Conservation (phyloP, 2,329 filamentous ascomycete genomes). For the Podosphaera aphanis region DNA sequence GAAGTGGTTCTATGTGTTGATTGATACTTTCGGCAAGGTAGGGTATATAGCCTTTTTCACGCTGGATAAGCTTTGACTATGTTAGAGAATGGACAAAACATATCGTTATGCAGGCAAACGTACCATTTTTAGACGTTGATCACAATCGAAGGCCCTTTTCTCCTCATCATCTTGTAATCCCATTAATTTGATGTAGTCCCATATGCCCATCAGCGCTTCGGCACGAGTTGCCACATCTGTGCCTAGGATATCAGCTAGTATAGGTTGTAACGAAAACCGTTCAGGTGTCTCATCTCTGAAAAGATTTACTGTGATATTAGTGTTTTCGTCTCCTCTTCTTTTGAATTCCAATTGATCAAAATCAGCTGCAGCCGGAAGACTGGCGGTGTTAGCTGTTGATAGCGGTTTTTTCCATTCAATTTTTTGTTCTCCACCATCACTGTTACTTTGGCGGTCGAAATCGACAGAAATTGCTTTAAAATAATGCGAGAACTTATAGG, state of each 20-base stretch:
- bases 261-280: constrained; percentile 55
- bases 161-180: constrained; percentile 85
- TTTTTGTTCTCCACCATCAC: constrained; percentile 28
- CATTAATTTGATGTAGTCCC: constrained; percentile 80
- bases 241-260: constrained; percentile 65
- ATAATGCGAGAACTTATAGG: constrained; percentile 48
- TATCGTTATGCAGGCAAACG: constrained; percentile 13
- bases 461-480: constrained; percentile 61
- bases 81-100: background rate
- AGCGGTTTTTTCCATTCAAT: constrained; percentile 78
- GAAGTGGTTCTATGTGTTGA: constrained; percentile 53
- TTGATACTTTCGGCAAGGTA: constrained; percentile 60
- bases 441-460: constrained; percentile 39
- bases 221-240: constrained; percentile 68
- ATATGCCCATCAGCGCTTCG: constrained; percentile 73
- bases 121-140: constrained; percentile 58
- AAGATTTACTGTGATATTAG: constrained; percentile 75
- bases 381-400: constrained; percentile 23
- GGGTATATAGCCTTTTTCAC: constrained; percentile 65
- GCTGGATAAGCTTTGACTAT: constrained; percentile 39
- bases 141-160: constrained; percentile 76
- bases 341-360: constrained; percentile 87
- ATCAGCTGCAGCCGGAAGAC: constrained; percentile 38
- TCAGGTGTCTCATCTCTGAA: constrained; percentile 68
- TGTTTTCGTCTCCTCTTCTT: constrained; percentile 74